Evolutionary conservation across 2,329 filamentous ascomycete genomes (phyloP).

Genomic region (Colletotrichum brevisporum): DNA sequence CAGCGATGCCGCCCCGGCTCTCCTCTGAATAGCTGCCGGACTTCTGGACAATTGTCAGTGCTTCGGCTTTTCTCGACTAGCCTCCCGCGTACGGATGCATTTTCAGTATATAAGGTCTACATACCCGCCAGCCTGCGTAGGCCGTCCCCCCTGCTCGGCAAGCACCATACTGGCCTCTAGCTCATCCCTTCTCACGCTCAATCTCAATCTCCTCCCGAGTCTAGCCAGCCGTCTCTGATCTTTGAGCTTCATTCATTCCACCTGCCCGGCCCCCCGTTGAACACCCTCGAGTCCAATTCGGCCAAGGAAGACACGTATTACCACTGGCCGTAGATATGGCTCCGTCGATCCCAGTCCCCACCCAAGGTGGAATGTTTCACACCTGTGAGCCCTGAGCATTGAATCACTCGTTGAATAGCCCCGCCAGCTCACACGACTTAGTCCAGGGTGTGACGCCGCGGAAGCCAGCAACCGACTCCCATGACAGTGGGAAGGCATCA

Average conservation of each 20-base stretch:
- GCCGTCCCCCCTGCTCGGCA: neutral
- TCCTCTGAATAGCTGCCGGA: slow-evolving; percentile 30
- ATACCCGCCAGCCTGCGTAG: neutral
- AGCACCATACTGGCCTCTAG: neutral
- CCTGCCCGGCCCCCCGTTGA: neutral
- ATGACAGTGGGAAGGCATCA: slow-evolving; percentile 54
- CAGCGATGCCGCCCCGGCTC: slow-evolving; percentile 17
- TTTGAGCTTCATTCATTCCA: slow-evolving; percentile 1
- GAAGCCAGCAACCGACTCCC: slow-evolving; percentile 38
- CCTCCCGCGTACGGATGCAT: slow-evolving; percentile 6
- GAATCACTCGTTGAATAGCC: neutral
- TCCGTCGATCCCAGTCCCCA: slow-evolving; percentile 37
- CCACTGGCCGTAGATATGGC: slow-evolving; percentile 33
- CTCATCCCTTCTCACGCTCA: neutral
- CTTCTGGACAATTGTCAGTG: neutral
- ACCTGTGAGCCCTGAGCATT: slow-evolving; percentile 36
- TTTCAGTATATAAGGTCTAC: slow-evolving; percentile 25
- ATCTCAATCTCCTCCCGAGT: neutral
- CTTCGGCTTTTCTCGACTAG: slow-evolving; percentile 21
- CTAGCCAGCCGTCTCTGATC: neutral
- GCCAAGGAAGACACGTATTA: neutral
- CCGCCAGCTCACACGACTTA: slow-evolving; percentile 17
- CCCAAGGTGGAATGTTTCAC: slow-evolving; percentile 43
- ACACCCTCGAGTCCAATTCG: neutral
- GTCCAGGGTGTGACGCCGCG: slow-evolving; percentile 42